Evolutionary conservation across 2,329 filamentous ascomycete genomes (phyloP), one percentile per base, ranked within the genome.

Genomic region (Cladosporium sphaerospermum): DNA sequence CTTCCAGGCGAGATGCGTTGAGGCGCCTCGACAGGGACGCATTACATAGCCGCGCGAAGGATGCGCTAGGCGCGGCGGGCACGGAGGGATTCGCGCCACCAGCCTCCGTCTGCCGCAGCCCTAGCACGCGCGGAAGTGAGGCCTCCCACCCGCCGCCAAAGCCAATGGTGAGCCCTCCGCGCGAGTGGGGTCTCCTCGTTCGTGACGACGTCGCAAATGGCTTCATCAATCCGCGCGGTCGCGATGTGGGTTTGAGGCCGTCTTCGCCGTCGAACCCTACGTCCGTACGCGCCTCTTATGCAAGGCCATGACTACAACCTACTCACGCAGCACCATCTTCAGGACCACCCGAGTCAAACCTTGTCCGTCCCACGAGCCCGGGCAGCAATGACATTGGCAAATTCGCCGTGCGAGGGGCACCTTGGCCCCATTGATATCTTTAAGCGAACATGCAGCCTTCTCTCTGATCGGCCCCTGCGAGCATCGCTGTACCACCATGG

Each of bases 1-100:
- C 14, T 13, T 46, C 23, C 44, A 46, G 18, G 44, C 44, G 44
- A 36, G 19, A 33, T 33, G 36, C 44, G 44, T 46, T 46, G 44
- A 46, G 31, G n/a, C 44, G 44, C 44, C 14, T 46, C 44, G 44
- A 18, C 19, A 46, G 31, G 44, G 32, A 46, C 13, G 31, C 31
- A 14, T 13, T 13, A 18, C 16, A 18, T 18, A 16, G 16, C 10
- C 14, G 14, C 44, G 19, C 44, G 44, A 46, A 46, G 44, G 44
- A 46, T 46, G 32, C 44, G 44, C 44, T 46, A 36, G 44, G 7
- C 14, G 3, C 6, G 9, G 39, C 16, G 39, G 39, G 19, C 13
- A 18, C 11, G 32, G 44, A 32, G 32, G 32, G 9, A 16, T 10
- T 5, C n/a, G 32, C 32, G 32, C 44, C 10, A 46, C 36, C 44